Evolutionary conservation across 495 filamentous ascomycete species (phyloP).

Genomic region (Melanomma pulvis-pyrius): DNA sequence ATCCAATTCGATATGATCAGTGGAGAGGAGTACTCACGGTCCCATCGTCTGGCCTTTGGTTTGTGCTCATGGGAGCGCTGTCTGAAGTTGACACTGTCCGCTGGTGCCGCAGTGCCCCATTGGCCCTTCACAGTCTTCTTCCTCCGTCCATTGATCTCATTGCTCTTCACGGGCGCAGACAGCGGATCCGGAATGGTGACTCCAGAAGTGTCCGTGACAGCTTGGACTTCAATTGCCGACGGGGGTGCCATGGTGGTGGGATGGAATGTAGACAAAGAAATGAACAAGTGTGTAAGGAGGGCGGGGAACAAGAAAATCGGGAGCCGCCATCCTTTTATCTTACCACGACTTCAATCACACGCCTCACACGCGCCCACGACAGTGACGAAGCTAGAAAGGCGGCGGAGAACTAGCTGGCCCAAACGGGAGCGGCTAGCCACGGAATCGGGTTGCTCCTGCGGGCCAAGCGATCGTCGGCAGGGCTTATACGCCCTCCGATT

Average conservation of each 20-base stretch:
- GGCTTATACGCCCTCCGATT: constrained; percentile 17
- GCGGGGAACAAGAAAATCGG: constrained; percentile 1
- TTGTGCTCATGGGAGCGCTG: constrained; percentile 66
- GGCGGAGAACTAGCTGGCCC: constrained; percentile 7
- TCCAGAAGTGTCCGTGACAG: constrained; percentile 33
- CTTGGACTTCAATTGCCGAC: constrained; percentile 30
- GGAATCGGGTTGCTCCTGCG: constrained; percentile 15
- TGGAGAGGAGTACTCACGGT: constrained; percentile 62
- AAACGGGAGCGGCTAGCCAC: constrained; percentile 22
- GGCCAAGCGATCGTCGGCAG: constrained; percentile 12
- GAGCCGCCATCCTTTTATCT: not conserved
- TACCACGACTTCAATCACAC: not conserved
- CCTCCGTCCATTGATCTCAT: constrained; percentile 68
- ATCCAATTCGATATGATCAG: not conserved
- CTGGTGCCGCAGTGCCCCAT: constrained; percentile 74
- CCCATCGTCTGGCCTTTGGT: constrained; percentile 80
- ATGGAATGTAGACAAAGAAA: constrained; percentile 15
- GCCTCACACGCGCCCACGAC: not conserved
- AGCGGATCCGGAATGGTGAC: constrained; percentile 59
- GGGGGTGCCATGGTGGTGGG: constrained; percentile 27
- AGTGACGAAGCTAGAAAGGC: not conserved
- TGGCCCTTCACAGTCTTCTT: constrained; percentile 67
- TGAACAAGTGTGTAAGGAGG: not conserved
- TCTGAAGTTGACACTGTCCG: constrained; percentile 85
- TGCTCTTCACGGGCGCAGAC: constrained; percentile 55